Evolutionary conservation across 768 basidiomycete species (phyloP), one percentile per base, ranked within the genome.

Genomic region (Chalciporus pseudorubinellus): DNA sequence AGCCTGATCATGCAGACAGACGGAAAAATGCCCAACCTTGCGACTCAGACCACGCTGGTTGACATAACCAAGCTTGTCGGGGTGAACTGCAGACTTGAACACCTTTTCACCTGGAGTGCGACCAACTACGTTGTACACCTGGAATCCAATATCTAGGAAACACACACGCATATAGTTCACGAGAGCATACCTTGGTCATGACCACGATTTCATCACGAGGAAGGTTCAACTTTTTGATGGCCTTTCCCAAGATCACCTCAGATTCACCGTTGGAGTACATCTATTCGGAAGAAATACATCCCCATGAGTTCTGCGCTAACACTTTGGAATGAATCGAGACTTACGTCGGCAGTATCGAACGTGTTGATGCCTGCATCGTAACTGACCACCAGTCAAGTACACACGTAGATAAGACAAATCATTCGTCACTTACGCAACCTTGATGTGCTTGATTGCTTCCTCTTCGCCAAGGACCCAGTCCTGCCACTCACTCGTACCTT

Each of bases 191-290:
- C 71, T 92, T 91, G 50, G 89, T 89, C 74, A 91, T 77, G 14
- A 92, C 78, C n/a, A 92, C 88, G 41, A 90, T 81, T 56, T 84
- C 80, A 14, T 85, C 84, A 2, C 89, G 79, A 14, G 87, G 86
- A 13, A 88, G 72, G 19, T 82, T 64, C 56, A 80, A 74, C 53
- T 81, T 61, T 59, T 85, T 86, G 70, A 92, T 82, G 2, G 82
- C 86, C 56, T 85, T 84, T 9, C 88, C 88, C 18, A 89, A 72
- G 46, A 89, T 75, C 38, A 78, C 60, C 62, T 91, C 89, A 0
- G 82, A 84, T 5, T 71, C 65, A 2, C 85, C 85, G 56, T 85
- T 82, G 0, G 82, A 84, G 60, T 88, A 89, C 0, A 77, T 72
- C 82, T 84, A 48, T 16, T 36, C 1, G 7, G 24, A 26, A 34